phyloP scores from a whole-genome alignment of 345 rosid species.

The Sisymbrium altissimum region DNA sequence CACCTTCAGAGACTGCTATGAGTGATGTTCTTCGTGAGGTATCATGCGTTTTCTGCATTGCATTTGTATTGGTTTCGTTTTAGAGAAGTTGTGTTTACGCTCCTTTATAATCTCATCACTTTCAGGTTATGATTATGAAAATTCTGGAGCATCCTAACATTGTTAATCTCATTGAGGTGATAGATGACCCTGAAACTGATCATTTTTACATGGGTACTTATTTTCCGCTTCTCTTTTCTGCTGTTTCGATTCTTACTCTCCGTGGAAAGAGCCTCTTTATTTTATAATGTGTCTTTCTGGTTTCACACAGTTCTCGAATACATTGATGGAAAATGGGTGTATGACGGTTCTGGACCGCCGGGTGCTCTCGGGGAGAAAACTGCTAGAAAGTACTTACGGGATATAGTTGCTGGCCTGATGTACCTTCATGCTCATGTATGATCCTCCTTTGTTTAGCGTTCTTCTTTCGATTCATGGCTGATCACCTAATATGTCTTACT shows the following conservation, averaged over 20 bases:
- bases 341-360: constrained; percentile 59
- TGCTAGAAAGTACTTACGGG: constrained; percentile 84
- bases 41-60: constrained; percentile 4
- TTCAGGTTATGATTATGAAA: constrained; percentile 92
- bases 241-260: not conserved
- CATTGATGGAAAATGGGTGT: constrained; percentile 81
- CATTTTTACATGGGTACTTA: constrained; percentile 96
- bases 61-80: not conserved
- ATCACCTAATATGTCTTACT: not conserved
- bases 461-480: not conserved
- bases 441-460: not conserved
- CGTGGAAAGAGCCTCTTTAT: not conserved
- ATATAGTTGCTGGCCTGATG: constrained; percentile 82
- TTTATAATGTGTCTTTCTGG: not conserved
- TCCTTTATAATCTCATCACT: constrained; percentile 5
- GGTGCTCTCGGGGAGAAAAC: constrained; percentile 68
- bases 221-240: constrained; percentile 15
- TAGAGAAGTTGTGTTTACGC: not conserved
- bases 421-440: constrained; percentile 97
- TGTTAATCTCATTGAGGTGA: constrained; percentile 95
- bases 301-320: constrained; percentile 80
- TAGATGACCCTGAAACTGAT: constrained; percentile 92
- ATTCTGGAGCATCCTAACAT: constrained; percentile 93
- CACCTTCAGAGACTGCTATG: constrained; percentile 99
- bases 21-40: constrained; percentile 97